Evolutionary conservation across 306 rosid species (phyloP).

Genomic region (Malus fusca): DNA sequence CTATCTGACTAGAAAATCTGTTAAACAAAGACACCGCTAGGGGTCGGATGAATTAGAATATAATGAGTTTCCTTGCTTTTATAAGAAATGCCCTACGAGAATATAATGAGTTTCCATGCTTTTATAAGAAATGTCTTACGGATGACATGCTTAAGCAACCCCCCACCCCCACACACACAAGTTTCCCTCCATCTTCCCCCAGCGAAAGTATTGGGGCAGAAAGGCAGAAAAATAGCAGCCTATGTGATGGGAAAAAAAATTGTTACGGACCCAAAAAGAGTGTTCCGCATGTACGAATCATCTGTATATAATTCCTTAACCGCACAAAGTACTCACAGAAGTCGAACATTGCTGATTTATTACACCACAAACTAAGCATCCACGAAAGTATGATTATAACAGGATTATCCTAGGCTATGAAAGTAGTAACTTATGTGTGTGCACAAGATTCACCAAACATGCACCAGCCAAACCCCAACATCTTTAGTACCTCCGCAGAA

Average conservation of each 20-base stretch:
- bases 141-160: not conserved
- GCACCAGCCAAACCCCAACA: slow-evolving; percentile 14
- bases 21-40: not conserved
- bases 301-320: not conserved
- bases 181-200: not conserved
- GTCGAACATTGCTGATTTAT: slow-evolving; percentile 12
- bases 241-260: not conserved
- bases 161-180: no score
- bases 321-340: slow-evolving; percentile 10
- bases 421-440: not conserved
- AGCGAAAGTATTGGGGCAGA: not conserved
- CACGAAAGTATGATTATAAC: slow-evolving; percentile 5
- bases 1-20: not conserved
- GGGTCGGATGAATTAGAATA: not conserved
- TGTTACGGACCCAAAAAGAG: not conserved
- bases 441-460: slow-evolving; percentile 9
- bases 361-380: slow-evolving; percentile 17
- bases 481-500: slow-evolving; percentile 3
- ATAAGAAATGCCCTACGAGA: no score
- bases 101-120: not conserved
- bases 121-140: no score
- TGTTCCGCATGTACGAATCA: not conserved
- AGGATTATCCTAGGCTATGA: slow-evolving; percentile 15
- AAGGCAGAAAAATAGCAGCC: not conserved
- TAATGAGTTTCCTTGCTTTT: not conserved